Percentiles rank a stretch among this genome's conserved stretches.
These are phyloP conservation scores for Ballota nigra DNA, from an alignment of 257 asterid genomes.

Conservation along the genomic window DNA sequence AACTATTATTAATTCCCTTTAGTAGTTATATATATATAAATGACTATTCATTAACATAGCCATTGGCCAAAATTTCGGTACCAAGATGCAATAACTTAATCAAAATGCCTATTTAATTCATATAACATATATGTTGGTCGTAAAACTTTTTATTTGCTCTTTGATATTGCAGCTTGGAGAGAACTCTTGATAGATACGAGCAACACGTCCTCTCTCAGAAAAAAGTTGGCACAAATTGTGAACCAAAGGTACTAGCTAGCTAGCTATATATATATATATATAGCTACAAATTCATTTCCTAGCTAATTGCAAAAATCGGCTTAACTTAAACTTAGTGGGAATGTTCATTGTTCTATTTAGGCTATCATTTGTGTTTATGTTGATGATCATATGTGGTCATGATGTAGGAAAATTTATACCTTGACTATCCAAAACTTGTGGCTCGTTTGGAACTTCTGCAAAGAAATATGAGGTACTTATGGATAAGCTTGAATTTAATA, in stretches of 20 bases:
- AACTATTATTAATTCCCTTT: no score
- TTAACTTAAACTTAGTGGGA: no score
- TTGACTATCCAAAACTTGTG: slow-evolving; percentile 62
- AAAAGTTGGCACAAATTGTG: slow-evolving; percentile 23
- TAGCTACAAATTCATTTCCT: not conserved
- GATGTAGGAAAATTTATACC: slow-evolving; percentile 53
- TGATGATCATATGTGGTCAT: not conserved
- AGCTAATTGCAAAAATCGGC: no score
- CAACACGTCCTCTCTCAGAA: slow-evolving; percentile 45
- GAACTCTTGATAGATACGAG: slow-evolving; percentile 62
- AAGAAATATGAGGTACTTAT: slow-evolving; percentile 54
- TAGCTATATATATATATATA: no score
- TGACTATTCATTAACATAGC: no score
- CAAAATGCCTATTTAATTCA: not conserved
- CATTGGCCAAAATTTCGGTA: not conserved
- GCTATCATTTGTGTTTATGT: no score
- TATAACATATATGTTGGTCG: not conserved
- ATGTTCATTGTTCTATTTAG: no score
- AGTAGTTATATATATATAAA: no score
- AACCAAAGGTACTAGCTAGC: slow-evolving; percentile 38
- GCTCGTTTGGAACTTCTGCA: slow-evolving; percentile 66
- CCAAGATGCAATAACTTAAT: not conserved
- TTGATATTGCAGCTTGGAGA: slow-evolving; percentile 49
- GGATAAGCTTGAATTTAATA: no score
- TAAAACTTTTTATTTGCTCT: not conserved